phyloP scores from a whole-genome alignment of 2,329 filamentous ascomycete species.

The Aspergillus cejpii region DNA sequence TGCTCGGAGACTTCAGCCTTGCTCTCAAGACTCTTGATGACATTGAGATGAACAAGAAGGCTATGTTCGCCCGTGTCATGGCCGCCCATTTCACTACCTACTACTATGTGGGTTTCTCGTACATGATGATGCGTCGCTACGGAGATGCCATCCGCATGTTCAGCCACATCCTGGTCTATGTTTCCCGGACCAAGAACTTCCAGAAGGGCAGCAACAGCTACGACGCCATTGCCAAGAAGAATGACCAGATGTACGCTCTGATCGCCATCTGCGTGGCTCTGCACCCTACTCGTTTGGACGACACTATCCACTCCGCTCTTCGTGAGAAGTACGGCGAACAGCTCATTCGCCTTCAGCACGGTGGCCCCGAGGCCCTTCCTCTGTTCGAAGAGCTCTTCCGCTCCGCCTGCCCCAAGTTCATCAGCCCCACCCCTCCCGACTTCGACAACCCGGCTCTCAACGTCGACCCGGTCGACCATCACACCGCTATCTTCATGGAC shows the following conservation, averaged over 20 bases:
- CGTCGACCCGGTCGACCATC: constrained; percentile 94
- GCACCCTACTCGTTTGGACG: constrained; percentile 92
- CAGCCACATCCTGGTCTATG: constrained; percentile 98
- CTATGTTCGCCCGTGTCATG: constrained; percentile 99
- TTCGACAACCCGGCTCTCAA: constrained; percentile 96
- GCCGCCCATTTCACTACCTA: constrained; percentile 99
- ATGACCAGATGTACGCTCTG: constrained; percentile 99
- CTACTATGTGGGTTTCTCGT: constrained; percentile 99
- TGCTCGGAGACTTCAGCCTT: constrained; percentile 95
- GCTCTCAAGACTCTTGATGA: constrained; percentile 98
- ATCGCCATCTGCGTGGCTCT: constrained; percentile 98
- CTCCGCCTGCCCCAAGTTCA: constrained; percentile 98
- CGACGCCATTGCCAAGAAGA: constrained; percentile 99
- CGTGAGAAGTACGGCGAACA: constrained; percentile 99
- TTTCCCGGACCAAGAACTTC: constrained; percentile 99
- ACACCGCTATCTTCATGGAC: constrained; percentile 97
- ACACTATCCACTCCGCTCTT: constrained; percentile 96
- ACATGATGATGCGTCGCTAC: constrained; percentile 99
- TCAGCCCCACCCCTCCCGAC: constrained; percentile 91
- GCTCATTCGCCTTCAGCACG: constrained; percentile 91
- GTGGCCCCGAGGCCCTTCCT: constrained; percentile 87
- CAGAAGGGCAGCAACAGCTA: constrained; percentile 88
- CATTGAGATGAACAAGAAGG: constrained; percentile 99
- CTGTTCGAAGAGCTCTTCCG: constrained; percentile 99
- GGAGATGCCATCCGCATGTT: constrained; percentile 99